Evolutionary conservation across 2,329 filamentous ascomycete species (phyloP), one percentile per base, ranked within the genome.

Genomic region (Rutstroemia sp.): DNA sequence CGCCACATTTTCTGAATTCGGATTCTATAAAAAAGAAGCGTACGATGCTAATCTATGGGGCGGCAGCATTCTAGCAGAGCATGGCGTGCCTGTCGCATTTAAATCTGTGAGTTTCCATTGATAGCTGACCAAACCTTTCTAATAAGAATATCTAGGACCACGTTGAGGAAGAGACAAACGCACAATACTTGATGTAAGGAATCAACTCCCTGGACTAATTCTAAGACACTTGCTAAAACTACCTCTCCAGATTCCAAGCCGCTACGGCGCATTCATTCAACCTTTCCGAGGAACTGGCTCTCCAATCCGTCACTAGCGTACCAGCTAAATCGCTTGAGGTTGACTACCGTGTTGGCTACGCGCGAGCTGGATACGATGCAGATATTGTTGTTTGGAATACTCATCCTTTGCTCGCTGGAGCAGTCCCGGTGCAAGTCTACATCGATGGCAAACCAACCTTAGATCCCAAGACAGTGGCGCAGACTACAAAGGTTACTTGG

Each of bases 381-480:
- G 77, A 79, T 56, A 61, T 79, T 30, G 77, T 77, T 4, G 68
- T 78, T 4, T 79, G 76, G 76, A 72, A 78, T 57, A 71, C 71
- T 0, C 75, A 79, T 58, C 76, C 76, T 2, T 68, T 79, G 1
- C 68, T 71, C 12, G 61, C 74, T 16, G 76, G 75, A 5, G 74
- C 76, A 10, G 76, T 71, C 4, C 73, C 76, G 3, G 62, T 73
- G 9, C 74, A 78, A 56, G 76, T 79, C 14, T 77, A 72, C 39
- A 73, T 78, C 58, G 76, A 79, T 61, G 76, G 76, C 2, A 68
- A 62, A 30, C 61, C 70, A 34, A 70, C 69, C 23, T 60, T 74
- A 16, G 69, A 73, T 25, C 64, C 68, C 1, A 65, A 63, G 19
- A 64, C 62, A 41, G 71, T 72, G 2, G 60, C 64, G 45, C 60